Base-by-base conservation (phyloP, 2,329 filamentous ascomycete genomes). In the Pseudogymnoascus sp. region DNA sequence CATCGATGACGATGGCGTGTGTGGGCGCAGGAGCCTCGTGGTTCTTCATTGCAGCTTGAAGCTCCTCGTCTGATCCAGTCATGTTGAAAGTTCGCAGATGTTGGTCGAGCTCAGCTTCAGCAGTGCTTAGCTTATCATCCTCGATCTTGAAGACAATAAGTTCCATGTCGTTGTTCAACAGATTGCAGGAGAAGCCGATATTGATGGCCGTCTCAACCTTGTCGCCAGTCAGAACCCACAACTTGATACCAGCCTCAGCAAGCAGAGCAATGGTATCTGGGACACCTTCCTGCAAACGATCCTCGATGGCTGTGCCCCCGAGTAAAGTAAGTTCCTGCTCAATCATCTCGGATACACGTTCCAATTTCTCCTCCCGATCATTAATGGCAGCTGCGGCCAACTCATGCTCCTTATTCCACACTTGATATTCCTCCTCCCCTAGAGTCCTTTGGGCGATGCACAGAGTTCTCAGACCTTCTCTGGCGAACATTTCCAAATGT, bases 201-300 rank as follows among this genome's bases (percentile, higher is more conserved):
- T 99, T 99, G 84, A 99, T 99, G 62, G 95, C 94, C 24, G 94
- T 99, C 76, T 99, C 94, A 33, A 97, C 93, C 76, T 97, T 99
- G 80, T 99, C 94, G 65, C 95, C 94, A 13, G 94, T 99, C 66
- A 99, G 78, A 60, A 99, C 94, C 94, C 94, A 99, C 6, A 99
- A 84, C 76, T 99, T 99, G 75, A 99, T 97, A 73, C 95, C 95
- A 60, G 94, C 94, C 70, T 92, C 85, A 31, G 88, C 93, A 60
- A 99, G 85, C 47, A 99, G 78, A 59, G 88, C 89, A 69, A 99
- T 99, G 0, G 94, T 93, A 71, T 97, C 94, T 5, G 94, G 94
- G 3, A 99, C 94, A 63, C 93, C 94, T 68, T 99, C 94, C 75
- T 99, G 94, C 29, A 99, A 81, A 68, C 92, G 86, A 79, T 99